A percentile compares a stretch with the other conserved stretches of the same genome.
phyloP scores from a whole-genome alignment of 192 early-diverging fungal genomes.

The Dissophora globulifera region DNA sequence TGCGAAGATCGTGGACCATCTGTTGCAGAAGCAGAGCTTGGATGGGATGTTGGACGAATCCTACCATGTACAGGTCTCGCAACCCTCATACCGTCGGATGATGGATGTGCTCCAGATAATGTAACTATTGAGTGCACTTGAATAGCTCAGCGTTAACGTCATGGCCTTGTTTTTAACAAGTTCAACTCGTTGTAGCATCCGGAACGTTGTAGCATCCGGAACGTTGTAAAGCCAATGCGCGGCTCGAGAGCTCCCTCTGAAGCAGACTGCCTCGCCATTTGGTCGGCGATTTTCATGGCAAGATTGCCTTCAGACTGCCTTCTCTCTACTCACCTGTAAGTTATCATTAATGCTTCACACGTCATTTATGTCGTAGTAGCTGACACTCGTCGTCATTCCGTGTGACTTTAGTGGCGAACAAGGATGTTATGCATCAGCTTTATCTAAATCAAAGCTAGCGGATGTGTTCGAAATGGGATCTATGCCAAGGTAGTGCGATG shows the following conservation, averaged over 20 bases:
- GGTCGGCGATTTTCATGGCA: constrained; percentile 16
- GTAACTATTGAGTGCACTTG: background rate
- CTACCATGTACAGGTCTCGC: constrained; percentile 13
- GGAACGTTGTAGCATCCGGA: constrained; percentile 2
- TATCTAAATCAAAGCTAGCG: constrained; percentile 24
- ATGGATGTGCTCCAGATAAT: background rate
- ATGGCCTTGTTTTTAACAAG: background rate
- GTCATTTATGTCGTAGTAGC: constrained; percentile 66
- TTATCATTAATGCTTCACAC: background rate
- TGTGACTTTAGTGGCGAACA: constrained; percentile 72
- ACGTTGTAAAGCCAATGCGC: constrained; percentile 5
- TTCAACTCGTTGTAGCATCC: background rate
- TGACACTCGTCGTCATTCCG: constrained; percentile 84
- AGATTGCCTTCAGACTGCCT: constrained; percentile 2
- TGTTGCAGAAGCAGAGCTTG: background rate
- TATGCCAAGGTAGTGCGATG: constrained; percentile 12
- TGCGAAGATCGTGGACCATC: background rate
- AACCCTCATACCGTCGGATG: constrained; percentile 6
- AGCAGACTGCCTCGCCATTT: constrained; percentile 7
- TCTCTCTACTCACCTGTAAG: constrained; percentile 7
- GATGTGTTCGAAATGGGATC: constrained; percentile 20
- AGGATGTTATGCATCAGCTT: constrained; percentile 14
- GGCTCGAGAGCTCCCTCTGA: constrained; percentile 7
- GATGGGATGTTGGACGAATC: constrained; percentile 10
- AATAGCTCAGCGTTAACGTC: constrained; percentile 1